Evolutionary conservation across 371 early-diverging fungal species (phyloP).

Genomic region (Lichtheimia ornata): DNA sequence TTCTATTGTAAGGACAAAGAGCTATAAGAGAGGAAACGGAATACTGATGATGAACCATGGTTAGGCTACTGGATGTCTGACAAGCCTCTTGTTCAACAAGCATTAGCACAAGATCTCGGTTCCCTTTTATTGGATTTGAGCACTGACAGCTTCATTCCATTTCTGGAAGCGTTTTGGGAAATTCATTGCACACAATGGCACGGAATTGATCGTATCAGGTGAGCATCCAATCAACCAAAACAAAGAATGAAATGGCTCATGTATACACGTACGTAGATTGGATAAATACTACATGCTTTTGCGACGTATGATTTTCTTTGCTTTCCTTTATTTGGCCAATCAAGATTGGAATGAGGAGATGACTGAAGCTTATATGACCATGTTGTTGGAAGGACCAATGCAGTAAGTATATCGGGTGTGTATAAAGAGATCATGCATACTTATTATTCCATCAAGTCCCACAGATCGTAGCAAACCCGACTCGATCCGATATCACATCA

Average conservation of each 20-base stretch:
- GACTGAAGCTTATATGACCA: conserved; percentile 59
- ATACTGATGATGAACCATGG: background rate
- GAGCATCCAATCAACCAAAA: background rate
- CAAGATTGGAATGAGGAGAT: conserved; percentile 65
- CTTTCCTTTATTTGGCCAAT: conserved; percentile 70
- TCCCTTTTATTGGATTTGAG: conserved; percentile 63
- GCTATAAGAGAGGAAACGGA: background rate
- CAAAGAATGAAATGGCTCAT: background rate
- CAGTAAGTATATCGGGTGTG: conserved; percentile 46
- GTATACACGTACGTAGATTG: conserved; percentile 44
- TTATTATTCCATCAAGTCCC: conserved; percentile 42
- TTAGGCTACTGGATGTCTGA: conserved; percentile 95
- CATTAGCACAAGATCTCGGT: conserved; percentile 80
- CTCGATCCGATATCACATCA: conserved; percentile 77
- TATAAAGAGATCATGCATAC: too few relatives aligned
- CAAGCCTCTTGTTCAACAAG: conserved; percentile 89
- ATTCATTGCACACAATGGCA: conserved; percentile 85
- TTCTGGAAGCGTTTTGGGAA: conserved; percentile 82
- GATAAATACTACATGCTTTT: conserved; percentile 87
- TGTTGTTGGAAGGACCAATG: conserved; percentile 71
- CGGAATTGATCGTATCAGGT: conserved; percentile 85
- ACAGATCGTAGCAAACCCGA: conserved; percentile 69
- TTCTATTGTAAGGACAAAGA: conserved; percentile 78
- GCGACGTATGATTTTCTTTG: conserved; percentile 69
- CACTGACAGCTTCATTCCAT: conserved; percentile 56